These are phyloP conservation scores for Colletotrichum australisinense DNA, from an alignment of 2,329 filamentous ascomycete genomes.

Conservation along the genomic window DNA sequence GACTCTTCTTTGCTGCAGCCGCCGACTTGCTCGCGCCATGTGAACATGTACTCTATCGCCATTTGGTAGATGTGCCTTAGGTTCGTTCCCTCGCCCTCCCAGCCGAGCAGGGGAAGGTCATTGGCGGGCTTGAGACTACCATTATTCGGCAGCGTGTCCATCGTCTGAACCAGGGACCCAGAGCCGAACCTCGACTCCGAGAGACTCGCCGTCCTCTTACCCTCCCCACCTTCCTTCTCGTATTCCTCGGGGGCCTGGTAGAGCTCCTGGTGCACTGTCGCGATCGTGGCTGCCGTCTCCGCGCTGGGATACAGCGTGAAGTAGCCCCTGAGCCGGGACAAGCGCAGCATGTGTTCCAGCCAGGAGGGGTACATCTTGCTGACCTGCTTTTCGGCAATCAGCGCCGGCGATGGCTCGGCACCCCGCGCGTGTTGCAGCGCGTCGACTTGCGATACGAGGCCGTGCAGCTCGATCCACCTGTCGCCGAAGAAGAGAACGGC, in stretches of 20 bases:
- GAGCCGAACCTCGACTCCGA: conserved; percentile 37
- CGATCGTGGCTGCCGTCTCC: conserved; percentile 64
- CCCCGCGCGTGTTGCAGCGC: conserved; percentile 49
- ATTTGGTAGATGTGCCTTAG: conserved; percentile 53
- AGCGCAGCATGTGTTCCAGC: conserved; percentile 81
- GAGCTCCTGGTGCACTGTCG: conserved; percentile 83
- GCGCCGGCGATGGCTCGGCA: conserved; percentile 48
- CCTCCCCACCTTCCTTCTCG: conserved; percentile 41
- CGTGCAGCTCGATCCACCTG: conserved; percentile 88
- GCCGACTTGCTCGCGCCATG: conserved; percentile 75
- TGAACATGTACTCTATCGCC: conserved; percentile 63
- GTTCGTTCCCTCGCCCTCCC: conserved; percentile 66
- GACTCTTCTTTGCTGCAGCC: conserved; percentile 63
- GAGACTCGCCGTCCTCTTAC: conserved; percentile 39
- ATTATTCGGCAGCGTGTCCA: conserved; percentile 59
- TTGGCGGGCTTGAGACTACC: conserved; percentile 56
- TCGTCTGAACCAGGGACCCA: conserved; percentile 54
- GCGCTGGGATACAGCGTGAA: conserved; percentile 82
- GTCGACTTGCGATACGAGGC: conserved; percentile 77
- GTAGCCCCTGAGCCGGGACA: conserved; percentile 82
- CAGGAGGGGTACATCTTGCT: conserved; percentile 78
- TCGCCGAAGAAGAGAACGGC: conserved; percentile 86
- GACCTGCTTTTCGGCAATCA: conserved; percentile 67
- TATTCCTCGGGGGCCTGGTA: conserved; percentile 79
- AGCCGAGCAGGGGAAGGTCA: conserved; percentile 70